A percentile compares a stretch with the other conserved stretches of the same genome.
phyloP scores from a whole-genome alignment of 2,329 filamentous ascomycete species.

The Keithomyces neogunnii region DNA sequence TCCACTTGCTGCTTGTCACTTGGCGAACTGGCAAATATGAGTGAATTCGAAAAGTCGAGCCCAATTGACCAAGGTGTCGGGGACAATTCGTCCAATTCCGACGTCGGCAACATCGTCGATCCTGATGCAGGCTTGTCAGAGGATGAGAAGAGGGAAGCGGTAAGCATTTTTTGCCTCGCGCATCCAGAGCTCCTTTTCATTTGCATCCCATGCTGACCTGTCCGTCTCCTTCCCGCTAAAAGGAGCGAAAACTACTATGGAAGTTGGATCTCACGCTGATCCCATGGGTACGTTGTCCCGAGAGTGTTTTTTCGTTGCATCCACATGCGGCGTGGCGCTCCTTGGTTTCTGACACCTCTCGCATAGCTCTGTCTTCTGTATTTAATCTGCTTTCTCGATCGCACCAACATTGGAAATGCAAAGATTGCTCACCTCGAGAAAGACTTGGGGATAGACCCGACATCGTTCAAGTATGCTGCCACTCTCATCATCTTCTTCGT shows the following conservation, averaged over 20 bases:
- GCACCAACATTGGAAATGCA: slow-evolving; percentile 70
- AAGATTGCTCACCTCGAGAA: slow-evolving; percentile 43
- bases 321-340: too few species aligned
- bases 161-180: slow-evolving; percentile 27
- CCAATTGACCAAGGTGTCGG: slow-evolving; percentile 11
- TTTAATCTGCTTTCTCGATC: slow-evolving; percentile 64
- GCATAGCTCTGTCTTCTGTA: slow-evolving; percentile 58
- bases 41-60: slow-evolving; percentile 21
- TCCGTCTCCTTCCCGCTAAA: not conserved
- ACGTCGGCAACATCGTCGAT: slow-evolving; percentile 21
- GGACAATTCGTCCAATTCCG: slow-evolving; percentile 20
- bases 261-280: slow-evolving; percentile 55
- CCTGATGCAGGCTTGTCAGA: slow-evolving; percentile 55
- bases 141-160: slow-evolving; percentile 53
- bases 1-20: not conserved
- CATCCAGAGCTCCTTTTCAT: not conserved
- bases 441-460: slow-evolving; percentile 44
- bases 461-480: slow-evolving; percentile 59
- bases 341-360: not conserved
- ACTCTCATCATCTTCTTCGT: slow-evolving; percentile 80
- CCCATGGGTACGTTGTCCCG: slow-evolving; percentile 38
- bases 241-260: slow-evolving; percentile 55
- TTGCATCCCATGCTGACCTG: not conserved
- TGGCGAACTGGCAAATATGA: slow-evolving; percentile 17
- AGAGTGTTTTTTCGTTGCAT: too few species aligned